phyloP scores from a whole-genome alignment of 352 stramenopile genomes.

The Phytophthora podocarpi region DNA sequence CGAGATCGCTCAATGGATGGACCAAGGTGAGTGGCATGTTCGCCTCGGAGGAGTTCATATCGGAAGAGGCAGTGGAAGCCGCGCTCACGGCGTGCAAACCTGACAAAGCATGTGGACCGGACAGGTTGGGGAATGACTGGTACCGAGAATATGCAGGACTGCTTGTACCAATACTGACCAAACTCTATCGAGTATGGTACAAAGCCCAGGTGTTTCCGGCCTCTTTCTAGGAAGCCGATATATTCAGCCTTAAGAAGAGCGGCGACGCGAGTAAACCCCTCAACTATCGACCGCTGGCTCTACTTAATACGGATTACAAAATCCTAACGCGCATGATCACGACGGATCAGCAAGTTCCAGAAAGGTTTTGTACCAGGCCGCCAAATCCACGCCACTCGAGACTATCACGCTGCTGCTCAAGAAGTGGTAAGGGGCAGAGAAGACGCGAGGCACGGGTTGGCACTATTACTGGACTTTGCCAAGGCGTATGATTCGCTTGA shows the following conservation, averaged over 20 bases:
- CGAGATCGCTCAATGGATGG: too few relatives aligned
- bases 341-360: neutral
- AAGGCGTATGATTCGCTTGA: conserved; percentile 2
- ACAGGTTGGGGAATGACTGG: conserved; percentile 6
- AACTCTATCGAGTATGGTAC: conserved; percentile 1
- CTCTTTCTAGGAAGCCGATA: conserved; percentile 1
- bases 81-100: neutral
- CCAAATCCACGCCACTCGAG: neutral
- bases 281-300: conserved; percentile 3
- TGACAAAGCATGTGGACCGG: neutral
- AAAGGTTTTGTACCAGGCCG: conserved; percentile 1
- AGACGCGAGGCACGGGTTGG: neutral
- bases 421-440: neutral
- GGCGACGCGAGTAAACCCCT: neutral
- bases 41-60: too few relatives aligned
- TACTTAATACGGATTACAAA: conserved; percentile 17
- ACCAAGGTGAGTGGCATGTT: too few relatives aligned
- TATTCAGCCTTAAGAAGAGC: conserved; percentile 9
- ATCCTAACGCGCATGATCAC: neutral
- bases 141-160: neutral
- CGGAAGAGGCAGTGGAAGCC: too few relatives aligned
- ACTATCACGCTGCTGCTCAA: neutral
- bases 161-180: neutral
- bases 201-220: neutral
- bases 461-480: neutral